phyloP scores from a whole-genome alignment of 257 asterid species.

The Lycium ferocissimum region DNA sequence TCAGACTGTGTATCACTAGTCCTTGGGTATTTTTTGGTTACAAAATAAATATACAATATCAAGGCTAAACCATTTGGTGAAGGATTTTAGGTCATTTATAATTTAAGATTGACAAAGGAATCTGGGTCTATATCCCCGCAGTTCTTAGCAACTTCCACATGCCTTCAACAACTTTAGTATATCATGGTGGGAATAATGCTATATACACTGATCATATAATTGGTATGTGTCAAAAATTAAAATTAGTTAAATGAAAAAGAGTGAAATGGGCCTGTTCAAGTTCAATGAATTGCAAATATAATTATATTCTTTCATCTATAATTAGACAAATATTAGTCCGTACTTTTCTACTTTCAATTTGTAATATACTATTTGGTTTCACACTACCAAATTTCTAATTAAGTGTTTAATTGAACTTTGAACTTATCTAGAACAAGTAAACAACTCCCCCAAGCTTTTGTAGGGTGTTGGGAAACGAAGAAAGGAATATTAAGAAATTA shows the following conservation, averaged over 20 bases:
- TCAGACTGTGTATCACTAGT: neutral
- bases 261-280: neutral
- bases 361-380: slow-evolving; percentile 18
- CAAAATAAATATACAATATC: neutral
- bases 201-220: neutral
- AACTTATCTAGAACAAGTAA: slow-evolving; percentile 11
- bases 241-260: neutral
- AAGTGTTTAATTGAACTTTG: neutral
- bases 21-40: neutral
- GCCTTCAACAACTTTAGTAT: slow-evolving; percentile 4
- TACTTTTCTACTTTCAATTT: neutral
- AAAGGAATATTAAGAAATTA: neutral
- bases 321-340: neutral
- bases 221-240: neutral
- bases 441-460: neutral
- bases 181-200: neutral
- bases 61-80: neutral
- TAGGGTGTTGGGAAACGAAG: neutral
- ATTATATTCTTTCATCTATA: neutral
- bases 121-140: slow-evolving; percentile 7
- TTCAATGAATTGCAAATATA: neutral
- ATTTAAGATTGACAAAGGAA: slow-evolving; percentile 9
- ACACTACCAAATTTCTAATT: neutral
- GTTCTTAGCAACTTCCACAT: slow-evolving; percentile 20
- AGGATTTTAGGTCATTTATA: neutral